Conservation (phyloP, 2,329 filamentous ascomycete genomes). For the Aspergillus sp. region DNA sequence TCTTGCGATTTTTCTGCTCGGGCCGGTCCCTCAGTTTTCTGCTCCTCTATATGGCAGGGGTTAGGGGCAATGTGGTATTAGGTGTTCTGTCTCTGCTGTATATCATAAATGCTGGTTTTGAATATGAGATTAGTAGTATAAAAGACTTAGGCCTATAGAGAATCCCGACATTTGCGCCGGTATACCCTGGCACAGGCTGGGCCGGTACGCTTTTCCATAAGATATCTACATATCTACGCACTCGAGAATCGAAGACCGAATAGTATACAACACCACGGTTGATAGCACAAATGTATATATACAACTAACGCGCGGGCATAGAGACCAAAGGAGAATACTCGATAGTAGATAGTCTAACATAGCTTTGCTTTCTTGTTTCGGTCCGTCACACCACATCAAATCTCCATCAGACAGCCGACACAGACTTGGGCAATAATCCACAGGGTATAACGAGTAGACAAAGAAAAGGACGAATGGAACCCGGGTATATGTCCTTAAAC, state of each 20-base stretch:
- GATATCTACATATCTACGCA: background rate
- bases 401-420: background rate
- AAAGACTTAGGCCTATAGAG: background rate
- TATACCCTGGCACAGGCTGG: no score
- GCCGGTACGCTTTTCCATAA: background rate
- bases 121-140: background rate
- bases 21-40: background rate
- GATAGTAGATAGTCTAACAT: constrained; percentile 20
- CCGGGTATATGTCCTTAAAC: constrained; percentile 1
- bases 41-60: background rate
- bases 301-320: constrained; percentile 24
- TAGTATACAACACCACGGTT: background rate
- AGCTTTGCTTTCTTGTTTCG: constrained; percentile 7
- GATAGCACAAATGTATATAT: constrained; percentile 30
- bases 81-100: background rate
- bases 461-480: background rate
- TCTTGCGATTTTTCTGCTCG: background rate
- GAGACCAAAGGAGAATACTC: constrained; percentile 11
- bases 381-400: background rate
- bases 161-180: no score
- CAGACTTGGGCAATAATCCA: background rate
- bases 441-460: background rate
- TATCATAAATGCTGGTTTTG: background rate
- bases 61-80: background rate
- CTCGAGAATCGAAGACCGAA: background rate